Evolutionary conservation across 2,329 filamentous ascomycete species (phyloP).

Genomic region (Helicocarpus griseus): DNA sequence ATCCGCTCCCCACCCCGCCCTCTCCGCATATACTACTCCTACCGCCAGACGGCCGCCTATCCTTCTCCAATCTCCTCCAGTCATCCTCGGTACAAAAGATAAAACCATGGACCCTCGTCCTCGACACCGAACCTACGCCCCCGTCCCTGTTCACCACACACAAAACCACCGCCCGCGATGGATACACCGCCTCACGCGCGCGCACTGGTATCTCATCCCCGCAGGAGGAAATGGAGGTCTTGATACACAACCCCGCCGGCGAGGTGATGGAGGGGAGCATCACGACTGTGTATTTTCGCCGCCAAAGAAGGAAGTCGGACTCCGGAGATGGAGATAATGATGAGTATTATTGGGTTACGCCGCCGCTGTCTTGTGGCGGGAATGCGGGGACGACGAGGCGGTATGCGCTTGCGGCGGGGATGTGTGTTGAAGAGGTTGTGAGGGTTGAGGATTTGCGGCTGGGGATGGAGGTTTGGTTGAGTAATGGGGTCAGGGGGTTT

Average conservation of each 20-base stretch:
- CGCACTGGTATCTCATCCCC: conserved; percentile 46
- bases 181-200: conserved; percentile 61
- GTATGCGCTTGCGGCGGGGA: conserved; percentile 63
- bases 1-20: conserved; percentile 18
- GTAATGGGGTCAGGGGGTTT: conserved; percentile 79
- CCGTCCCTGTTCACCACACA: conserved; percentile 63
- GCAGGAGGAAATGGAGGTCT: conserved; percentile 54
- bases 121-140: conserved; percentile 44
- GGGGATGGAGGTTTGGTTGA: conserved; percentile 77
- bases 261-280: conserved; percentile 78
- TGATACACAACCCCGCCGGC: conserved; percentile 57
- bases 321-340: not conserved
- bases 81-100: conserved; percentile 7
- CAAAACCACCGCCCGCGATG: conserved; percentile 68
- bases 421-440: conserved; percentile 59
- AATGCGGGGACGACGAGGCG: conserved; percentile 73
- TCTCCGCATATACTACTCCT: conserved; percentile 8
- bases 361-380: conserved; percentile 65
- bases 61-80: conserved; percentile 8
- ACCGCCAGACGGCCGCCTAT: conserved; percentile 11
- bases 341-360: conserved; percentile 65
- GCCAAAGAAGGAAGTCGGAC: conserved; percentile 23
- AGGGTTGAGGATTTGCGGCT: conserved; percentile 50
- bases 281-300: conserved; percentile 74
- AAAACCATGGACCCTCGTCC: conserved; percentile 37